Percentiles rank a stretch among this genome's conserved stretches.
Conservation (phyloP, 148 eudicot species). For the Salicornia ramosissima region DNA sequence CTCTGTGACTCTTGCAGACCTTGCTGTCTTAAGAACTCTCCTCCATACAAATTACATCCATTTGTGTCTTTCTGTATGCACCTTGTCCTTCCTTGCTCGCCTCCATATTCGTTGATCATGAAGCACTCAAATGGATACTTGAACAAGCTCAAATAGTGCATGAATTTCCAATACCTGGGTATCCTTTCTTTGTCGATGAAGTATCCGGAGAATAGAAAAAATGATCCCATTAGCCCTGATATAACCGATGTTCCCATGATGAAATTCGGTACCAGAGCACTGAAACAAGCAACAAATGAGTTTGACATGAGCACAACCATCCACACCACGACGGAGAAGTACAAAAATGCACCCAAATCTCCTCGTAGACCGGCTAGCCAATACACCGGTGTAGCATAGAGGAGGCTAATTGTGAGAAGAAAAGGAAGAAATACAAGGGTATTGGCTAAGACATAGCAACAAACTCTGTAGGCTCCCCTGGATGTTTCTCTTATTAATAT, state of each 20-base stretch:
- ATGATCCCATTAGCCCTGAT: slow-evolving; percentile 85
- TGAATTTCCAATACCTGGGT: slow-evolving; percentile 84
- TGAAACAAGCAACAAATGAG: slow-evolving; percentile 86
- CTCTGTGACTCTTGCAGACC: slow-evolving; percentile 64
- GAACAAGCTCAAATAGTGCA: slow-evolving; percentile 89
- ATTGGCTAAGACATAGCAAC: slow-evolving; percentile 79
- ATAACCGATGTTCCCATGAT: slow-evolving; percentile 94
- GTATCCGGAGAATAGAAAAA: slow-evolving; percentile 91
- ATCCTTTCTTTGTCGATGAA: slow-evolving; percentile 68
- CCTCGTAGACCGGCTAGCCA: slow-evolving; percentile 75
- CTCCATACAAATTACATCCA: slow-evolving; percentile 52
- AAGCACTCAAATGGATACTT: slow-evolving; percentile 98
- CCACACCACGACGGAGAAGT: slow-evolving; percentile 82
- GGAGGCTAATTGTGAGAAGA: slow-evolving; percentile 50
- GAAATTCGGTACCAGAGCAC: slow-evolving; percentile 85
- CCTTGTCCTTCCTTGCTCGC: slow-evolving; percentile 44
- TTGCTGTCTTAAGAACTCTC: slow-evolving; percentile 62
- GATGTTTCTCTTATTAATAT: slow-evolving; percentile 78
- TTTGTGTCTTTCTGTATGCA: slow-evolving; percentile 46
- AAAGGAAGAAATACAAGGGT: slow-evolving; percentile 78
- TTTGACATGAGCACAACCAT: slow-evolving; percentile 81
- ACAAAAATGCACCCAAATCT: slow-evolving; percentile 49
- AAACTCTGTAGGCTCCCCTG: slow-evolving; percentile 86
- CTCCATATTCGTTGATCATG: slow-evolving; percentile 87
- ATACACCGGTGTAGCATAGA: slow-evolving; percentile 66